Evolutionary conservation across 768 basidiomycete species (phyloP), one percentile per base, ranked within the genome.

Genomic region (Termitomyces sp.): DNA sequence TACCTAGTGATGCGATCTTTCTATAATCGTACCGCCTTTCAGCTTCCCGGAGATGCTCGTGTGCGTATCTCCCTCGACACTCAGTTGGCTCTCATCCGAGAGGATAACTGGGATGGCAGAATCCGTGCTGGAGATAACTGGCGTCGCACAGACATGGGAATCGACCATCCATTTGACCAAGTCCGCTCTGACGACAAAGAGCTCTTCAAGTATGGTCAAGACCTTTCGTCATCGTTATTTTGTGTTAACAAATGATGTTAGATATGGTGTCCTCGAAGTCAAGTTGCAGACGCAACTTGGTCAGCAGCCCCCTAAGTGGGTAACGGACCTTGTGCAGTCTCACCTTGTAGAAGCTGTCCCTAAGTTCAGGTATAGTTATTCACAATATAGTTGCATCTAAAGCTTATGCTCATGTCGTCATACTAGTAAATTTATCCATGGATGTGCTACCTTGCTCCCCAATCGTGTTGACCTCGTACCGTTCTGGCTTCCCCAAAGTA

Each of bases 61-160:
- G 97, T 99, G 38, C 94, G 97, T 52, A 98, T 99, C 59, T 98
- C 97, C 18, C 85, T 99, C 59, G 97, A 99, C 68, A 99, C 97
- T 0, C 93, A 98, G 70, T 82, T 99, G 35, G 89, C 92, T 3
- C 87, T 99, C 82, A 71, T 97, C 54, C 83, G 97, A 60, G 97
- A 99, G 72, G 97, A 98, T 67, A 92, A 97, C 67, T 98, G 95
- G 92, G 95, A 98, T 70, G 91, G 88, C 2, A 68, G 70, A 40
- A 68, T 70, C 6, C 88, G 96, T n/a, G 75, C 93, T 0, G 84
- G 86, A 7, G 78, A 88, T 53, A 97, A 99, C 70, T 99, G 97
- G 97, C 83, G 97, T 36, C 79, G 97, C 48, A 94, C 82, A 50
- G 97, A 98, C 67, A 87, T 97, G 55, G 92, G 93, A 7, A 92